Percentiles rank a stretch among this genome's conserved stretches.
Conservation (phyloP, 352 stramenopile species). For the Phytophthora pluvialis region DNA sequence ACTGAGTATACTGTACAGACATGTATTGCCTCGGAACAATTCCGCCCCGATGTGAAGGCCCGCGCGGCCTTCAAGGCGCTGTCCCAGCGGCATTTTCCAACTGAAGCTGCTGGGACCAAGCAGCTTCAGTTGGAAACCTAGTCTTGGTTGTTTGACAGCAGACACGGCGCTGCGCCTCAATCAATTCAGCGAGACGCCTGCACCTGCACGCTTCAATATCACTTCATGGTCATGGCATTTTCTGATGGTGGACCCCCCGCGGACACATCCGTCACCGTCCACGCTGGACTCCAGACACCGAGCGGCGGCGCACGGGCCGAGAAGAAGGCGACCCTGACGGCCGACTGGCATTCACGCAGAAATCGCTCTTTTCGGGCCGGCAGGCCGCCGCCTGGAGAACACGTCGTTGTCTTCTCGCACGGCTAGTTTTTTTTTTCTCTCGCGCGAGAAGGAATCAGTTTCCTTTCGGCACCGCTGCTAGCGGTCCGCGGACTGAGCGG, state of each 20-base stretch:
- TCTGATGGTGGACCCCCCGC: conserved; percentile 11
- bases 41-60: conserved; percentile 6
- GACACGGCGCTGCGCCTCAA: conserved; percentile 20
- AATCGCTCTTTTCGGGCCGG: conserved; percentile 18
- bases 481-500: not conserved
- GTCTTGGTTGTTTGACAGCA: conserved; percentile 28
- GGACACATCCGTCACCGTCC: conserved; percentile 23
- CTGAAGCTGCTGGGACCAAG: conserved; percentile 34
- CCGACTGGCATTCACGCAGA: conserved; percentile 12
- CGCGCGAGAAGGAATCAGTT: conserved; percentile 25
- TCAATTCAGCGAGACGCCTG: conserved; percentile 26
- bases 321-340: not conserved
- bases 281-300: conserved; percentile 15
- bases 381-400: no score
- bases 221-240: conserved; percentile 20
- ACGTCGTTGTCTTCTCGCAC: conserved; percentile 9
- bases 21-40: conserved; percentile 21
- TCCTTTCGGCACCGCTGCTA: no score
- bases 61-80: not conserved
- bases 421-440: conserved; percentile 19
- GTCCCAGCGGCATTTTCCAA: conserved; percentile 12
- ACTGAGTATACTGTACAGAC: no score
- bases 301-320: not conserved
- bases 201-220: conserved; percentile 13
- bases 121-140: no score